phyloP scores from a whole-genome alignment of 441 rosid species.

The Eutrema salsugineum region DNA sequence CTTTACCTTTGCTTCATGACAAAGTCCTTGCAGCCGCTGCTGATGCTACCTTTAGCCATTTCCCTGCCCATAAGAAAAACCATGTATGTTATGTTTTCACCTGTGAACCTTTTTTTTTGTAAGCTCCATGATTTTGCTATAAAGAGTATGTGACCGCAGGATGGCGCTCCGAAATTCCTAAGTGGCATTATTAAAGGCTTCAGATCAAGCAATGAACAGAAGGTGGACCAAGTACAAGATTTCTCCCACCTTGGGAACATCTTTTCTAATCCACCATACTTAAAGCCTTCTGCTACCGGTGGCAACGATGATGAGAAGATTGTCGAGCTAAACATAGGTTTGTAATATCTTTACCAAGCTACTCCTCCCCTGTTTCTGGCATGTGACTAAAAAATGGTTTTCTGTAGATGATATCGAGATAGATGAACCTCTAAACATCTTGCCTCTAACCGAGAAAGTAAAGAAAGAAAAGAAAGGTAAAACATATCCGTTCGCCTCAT shows the following conservation, averaged over 20 bases:
- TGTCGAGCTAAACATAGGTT: conserved; percentile 75
- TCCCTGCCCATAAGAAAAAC: conserved; percentile 41
- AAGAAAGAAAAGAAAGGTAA: conserved; percentile 51
- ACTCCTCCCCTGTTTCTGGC: conserved; percentile 2
- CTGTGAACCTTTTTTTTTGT: neutral
- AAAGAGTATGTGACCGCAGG: conserved; percentile 43
- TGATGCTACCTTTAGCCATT: conserved; percentile 43
- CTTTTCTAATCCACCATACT: conserved; percentile 67
- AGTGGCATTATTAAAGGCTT: conserved; percentile 60
- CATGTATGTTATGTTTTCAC: conserved; percentile 45
- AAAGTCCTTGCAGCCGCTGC: conserved; percentile 68
- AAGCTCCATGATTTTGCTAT: conserved; percentile 23
- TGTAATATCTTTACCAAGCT: conserved; percentile 21
- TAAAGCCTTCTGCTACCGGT: conserved; percentile 43
- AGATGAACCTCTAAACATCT: conserved; percentile 48
- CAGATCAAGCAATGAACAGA: conserved; percentile 43
- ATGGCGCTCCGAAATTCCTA: conserved; percentile 42
- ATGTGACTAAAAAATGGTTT: conserved; percentile 27
- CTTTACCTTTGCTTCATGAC: conserved; percentile 74
- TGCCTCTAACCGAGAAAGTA: conserved; percentile 38
- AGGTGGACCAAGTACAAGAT: conserved; percentile 40
- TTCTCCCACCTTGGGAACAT: conserved; percentile 52
- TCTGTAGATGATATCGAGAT: conserved; percentile 74
- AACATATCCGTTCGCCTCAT: neutral
- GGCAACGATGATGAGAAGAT: conserved; percentile 34